Evolutionary conservation across 148 eudicot genomes (phyloP).

Genomic region (Camellia granthamiana): DNA sequence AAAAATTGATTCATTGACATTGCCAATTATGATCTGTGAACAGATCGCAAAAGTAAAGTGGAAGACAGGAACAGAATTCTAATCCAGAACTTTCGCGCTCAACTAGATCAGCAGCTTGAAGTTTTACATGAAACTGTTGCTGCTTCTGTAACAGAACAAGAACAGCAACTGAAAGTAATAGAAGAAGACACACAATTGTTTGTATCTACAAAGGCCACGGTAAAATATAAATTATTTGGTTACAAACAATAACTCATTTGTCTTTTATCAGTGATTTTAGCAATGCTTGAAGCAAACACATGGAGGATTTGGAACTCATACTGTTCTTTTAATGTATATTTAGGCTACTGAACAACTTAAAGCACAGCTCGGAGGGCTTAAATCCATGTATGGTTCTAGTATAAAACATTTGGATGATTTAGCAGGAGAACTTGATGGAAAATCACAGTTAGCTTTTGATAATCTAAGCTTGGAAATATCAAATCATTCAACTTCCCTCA

Average conservation of each 20-base stretch:
- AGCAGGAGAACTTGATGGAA: too few species aligned
- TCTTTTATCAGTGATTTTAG: too few species aligned
- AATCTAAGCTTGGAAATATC: too few species aligned
- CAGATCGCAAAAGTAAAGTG: slow-evolving; percentile 25
- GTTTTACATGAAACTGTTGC: slow-evolving; percentile 20
- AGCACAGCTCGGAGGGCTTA: not conserved
- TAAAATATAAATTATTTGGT: slow-evolving; percentile 5
- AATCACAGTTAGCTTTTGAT: too few species aligned
- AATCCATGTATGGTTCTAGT: too few species aligned
- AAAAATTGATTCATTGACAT: not conserved
- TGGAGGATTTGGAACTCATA: not conserved
- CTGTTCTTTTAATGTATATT: not conserved
- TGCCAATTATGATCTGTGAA: not conserved
- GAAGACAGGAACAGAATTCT: slow-evolving; percentile 25
- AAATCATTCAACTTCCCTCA: too few species aligned
- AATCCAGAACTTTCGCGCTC: slow-evolving; percentile 26
- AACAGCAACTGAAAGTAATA: slow-evolving; percentile 22
- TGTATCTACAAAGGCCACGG: slow-evolving; percentile 21
- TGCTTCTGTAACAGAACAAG: slow-evolving; percentile 24
- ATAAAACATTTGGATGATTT: too few species aligned
- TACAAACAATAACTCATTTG: too few species aligned
- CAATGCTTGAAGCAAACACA: not conserved
- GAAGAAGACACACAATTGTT: slow-evolving; percentile 20
- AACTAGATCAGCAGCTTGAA: slow-evolving; percentile 32
- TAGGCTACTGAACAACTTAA: slow-evolving; percentile 24